Percentiles rank a stretch among this genome's conserved stretches.
These are phyloP conservation scores for Pseudocercospora fijiensis DNA, from an alignment of 2,329 filamentous ascomycete genomes.

Conservation along the genomic window DNA sequence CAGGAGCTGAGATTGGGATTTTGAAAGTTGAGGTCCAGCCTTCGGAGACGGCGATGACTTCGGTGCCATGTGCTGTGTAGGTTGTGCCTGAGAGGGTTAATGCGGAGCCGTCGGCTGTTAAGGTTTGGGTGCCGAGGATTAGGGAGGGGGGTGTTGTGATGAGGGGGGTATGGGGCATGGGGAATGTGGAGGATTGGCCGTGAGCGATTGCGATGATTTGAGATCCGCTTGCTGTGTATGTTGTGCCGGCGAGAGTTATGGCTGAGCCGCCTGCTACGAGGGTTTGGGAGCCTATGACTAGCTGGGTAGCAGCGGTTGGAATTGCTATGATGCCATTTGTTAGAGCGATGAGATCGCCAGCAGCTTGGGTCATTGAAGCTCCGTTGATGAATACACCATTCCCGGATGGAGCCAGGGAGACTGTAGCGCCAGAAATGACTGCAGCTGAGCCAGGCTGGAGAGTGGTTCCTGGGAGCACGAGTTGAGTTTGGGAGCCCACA, in stretches of 20 bases:
- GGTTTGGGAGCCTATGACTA: slow-evolving; percentile 13
- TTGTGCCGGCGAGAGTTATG: slow-evolving; percentile 17
- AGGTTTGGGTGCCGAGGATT: neutral
- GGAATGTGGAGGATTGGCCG: slow-evolving; percentile 4
- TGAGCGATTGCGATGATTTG: slow-evolving; percentile 10
- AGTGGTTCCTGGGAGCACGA: slow-evolving; percentile 14
- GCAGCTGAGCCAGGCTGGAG: slow-evolving; percentile 14
- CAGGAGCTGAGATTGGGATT: neutral
- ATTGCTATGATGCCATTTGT: slow-evolving; percentile 16
- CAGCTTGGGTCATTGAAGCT: neutral
- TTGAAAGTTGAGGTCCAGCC: neutral
- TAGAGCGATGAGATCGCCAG: slow-evolving; percentile 7
- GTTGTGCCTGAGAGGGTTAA: slow-evolving; percentile 4
- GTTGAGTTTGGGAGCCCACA: slow-evolving; percentile 5
- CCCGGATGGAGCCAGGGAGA: slow-evolving; percentile 13
- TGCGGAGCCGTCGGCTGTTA: neutral
- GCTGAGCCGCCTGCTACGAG: slow-evolving; percentile 22
- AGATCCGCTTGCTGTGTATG: slow-evolving; percentile 15
- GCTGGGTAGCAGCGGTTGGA: slow-evolving; percentile 9
- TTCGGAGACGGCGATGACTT: slow-evolving; percentile 9
- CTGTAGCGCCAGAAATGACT: slow-evolving; percentile 15
- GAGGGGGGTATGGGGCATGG: neutral
- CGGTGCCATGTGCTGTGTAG: slow-evolving; percentile 10
- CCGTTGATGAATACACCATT: slow-evolving; percentile 13
- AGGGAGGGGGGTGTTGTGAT: neutral